These are phyloP conservation scores for Trypanosoma mega DNA, from an alignment of 208 protist genomes.

Conservation along the genomic window DNA sequence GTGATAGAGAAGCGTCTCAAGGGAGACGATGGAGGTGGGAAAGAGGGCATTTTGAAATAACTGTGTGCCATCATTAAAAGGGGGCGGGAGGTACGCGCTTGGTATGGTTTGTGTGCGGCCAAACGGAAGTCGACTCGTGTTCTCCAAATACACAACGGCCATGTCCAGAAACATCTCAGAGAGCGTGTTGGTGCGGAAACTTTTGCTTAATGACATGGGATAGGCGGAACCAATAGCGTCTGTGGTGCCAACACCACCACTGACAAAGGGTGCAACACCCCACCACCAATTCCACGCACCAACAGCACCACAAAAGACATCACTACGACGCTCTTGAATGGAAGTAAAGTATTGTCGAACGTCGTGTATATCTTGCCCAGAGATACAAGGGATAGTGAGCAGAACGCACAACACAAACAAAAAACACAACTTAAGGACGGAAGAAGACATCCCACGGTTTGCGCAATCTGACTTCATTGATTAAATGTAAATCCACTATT, in stretches of 20 bases:
- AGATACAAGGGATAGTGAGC: background rate
- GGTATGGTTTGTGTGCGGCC: conserved; percentile 34
- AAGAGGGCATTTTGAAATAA: conserved; percentile 32
- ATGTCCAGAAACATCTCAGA: conserved; percentile 55
- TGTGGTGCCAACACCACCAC: background rate
- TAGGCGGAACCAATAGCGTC: background rate
- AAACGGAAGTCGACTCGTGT: conserved; percentile 38
- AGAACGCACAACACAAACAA: conserved; percentile 3
- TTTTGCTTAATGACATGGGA: conserved; percentile 20
- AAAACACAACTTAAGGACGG: no score
- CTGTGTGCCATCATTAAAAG: background rate
- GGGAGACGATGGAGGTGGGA: conserved; percentile 31
- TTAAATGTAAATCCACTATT: background rate
- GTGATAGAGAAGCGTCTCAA: conserved; percentile 62
- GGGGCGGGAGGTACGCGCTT: conserved; percentile 37
- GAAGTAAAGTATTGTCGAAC: conserved; percentile 5
- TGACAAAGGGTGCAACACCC: background rate
- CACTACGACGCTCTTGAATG: background rate
- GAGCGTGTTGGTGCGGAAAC: conserved; percentile 40
- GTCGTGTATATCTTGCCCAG: background rate
- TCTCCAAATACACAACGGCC: conserved; percentile 44
- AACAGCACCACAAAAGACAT: conserved; percentile 11
- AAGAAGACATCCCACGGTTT: no score
- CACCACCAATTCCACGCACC: background rate
- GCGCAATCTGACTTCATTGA: background rate